Conservation (phyloP, 1,139 yeast genomes). For the Scheffersomyces parashehatae region DNA sequence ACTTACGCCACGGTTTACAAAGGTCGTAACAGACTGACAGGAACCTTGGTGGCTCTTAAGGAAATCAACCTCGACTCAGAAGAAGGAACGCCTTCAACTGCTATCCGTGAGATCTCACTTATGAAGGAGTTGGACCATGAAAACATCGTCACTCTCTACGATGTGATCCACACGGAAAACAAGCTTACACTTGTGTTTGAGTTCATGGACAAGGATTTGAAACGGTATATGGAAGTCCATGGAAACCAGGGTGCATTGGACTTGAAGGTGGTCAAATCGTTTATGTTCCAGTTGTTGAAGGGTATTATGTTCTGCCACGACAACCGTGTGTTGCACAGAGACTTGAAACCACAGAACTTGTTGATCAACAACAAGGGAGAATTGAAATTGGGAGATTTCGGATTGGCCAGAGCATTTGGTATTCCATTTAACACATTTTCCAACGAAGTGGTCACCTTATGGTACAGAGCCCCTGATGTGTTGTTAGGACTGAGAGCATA, state of each 20-base stretch:
- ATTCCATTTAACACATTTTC: constrained; percentile 97
- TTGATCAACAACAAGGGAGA: constrained; percentile 87
- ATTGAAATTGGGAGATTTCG: constrained; percentile 94
- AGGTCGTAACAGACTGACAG: constrained; percentile 89
- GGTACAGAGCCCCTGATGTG: constrained; percentile 99
- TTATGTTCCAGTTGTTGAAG: constrained; percentile 87
- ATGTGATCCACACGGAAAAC: constrained; percentile 95
- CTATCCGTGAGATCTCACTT: constrained; percentile 91
- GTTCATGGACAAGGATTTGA: constrained; percentile 90
- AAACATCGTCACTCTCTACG: constrained; percentile 88
- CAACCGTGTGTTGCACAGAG: constrained; percentile 91
- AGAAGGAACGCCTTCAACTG: constrained; percentile 98
- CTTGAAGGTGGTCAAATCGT: constrained; percentile 76
- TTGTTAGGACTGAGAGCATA: constrained; percentile 91
- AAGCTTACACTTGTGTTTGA: constrained; percentile 92
- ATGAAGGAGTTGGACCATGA: constrained; percentile 97
- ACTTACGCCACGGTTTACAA: constrained; percentile 98
- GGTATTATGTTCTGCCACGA: constrained; percentile 96
- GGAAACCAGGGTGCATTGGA: constrained; percentile 85
- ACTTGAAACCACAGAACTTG: constrained; percentile 91
- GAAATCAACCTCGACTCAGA: constrained; percentile 94
- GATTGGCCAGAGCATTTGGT: constrained; percentile 96
- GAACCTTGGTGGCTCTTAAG: constrained; percentile 90
- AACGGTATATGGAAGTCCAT: constrained; percentile 88
- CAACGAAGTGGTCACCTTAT: constrained; percentile 93